phyloP scores from a whole-genome alignment of 176 grass and related monocot genomes.

The Rhipidocladum racemiflorum region DNA sequence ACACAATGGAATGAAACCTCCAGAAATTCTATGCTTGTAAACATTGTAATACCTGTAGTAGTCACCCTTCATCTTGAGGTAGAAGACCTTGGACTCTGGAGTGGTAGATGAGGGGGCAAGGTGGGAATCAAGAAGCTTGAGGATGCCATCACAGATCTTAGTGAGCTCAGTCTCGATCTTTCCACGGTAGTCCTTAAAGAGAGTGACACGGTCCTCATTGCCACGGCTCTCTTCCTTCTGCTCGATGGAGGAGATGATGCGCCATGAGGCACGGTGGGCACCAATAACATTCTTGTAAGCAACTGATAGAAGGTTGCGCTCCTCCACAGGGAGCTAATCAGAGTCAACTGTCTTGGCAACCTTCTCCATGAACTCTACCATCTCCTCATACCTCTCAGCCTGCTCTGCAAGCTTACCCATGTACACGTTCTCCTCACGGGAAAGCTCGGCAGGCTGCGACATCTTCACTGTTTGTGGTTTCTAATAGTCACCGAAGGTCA shows the following conservation, averaged over 20 bases:
- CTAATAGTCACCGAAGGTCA: background rate
- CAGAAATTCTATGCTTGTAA: background rate
- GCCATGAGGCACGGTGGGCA: slow-evolving; percentile 37
- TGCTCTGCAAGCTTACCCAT: slow-evolving; percentile 56
- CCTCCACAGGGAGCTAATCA: slow-evolving; percentile 43
- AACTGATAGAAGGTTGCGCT: slow-evolving; percentile 50
- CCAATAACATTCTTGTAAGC: slow-evolving; percentile 58
- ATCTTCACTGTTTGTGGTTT: slow-evolving; percentile 31
- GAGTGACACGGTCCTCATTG: slow-evolving; percentile 35
- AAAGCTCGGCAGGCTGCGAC: slow-evolving; percentile 43
- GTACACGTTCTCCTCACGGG: slow-evolving; percentile 52
- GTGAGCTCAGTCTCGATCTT: slow-evolving; percentile 51
- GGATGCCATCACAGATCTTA: slow-evolving; percentile 52
- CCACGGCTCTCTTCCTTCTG: slow-evolving; percentile 50
- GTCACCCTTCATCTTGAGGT: slow-evolving; percentile 53
- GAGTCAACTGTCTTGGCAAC: slow-evolving; percentile 36
- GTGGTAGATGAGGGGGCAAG: slow-evolving; percentile 32
- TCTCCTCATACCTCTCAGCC: slow-evolving; percentile 54
- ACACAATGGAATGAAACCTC: background rate
- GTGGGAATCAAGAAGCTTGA: slow-evolving; percentile 52
- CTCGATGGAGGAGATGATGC: slow-evolving; percentile 56
- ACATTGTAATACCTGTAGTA: slow-evolving; percentile 32
- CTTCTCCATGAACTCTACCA: slow-evolving; percentile 55
- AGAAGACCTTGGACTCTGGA: slow-evolving; percentile 53
- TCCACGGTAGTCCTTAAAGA: slow-evolving; percentile 39